A percentile compares a stretch with the other conserved stretches of the same genome.
Conservation (phyloP, 2,329 filamentous ascomycete genomes). For the Fusarium hainanense region DNA sequence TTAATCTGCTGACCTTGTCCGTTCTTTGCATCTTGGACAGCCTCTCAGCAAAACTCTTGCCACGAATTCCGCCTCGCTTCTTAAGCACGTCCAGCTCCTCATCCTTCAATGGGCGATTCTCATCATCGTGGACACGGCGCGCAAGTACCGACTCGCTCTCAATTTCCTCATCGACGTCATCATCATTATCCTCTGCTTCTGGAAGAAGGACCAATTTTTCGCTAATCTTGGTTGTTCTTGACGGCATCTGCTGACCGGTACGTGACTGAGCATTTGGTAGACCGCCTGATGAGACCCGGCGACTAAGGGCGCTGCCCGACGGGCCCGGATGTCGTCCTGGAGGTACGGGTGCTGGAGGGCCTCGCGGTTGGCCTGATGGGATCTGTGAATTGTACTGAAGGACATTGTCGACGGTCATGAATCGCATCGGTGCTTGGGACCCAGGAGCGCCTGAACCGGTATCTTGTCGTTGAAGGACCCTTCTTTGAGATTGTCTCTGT, state of each 20-base stretch:
- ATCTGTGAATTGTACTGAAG: conserved; percentile 95
- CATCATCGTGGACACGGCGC: conserved; percentile 63
- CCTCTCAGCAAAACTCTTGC: conserved; percentile 95
- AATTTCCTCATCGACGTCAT: conserved; percentile 67
- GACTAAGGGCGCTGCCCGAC: conserved; percentile 26
- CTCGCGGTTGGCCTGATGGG: conserved; percentile 89
- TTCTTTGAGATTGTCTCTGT: conserved; percentile 50
- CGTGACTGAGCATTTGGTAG: conserved; percentile 56
- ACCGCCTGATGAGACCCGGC: conserved; percentile 52
- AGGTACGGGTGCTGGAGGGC: conserved; percentile 64
- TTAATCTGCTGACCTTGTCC: conserved; percentile 88
- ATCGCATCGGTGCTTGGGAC: conserved; percentile 68
- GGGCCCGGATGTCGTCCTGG: conserved; percentile 38
- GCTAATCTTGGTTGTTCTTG: conserved; percentile 91
- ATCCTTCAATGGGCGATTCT: conserved; percentile 72
- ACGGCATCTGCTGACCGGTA: conserved; percentile 73
- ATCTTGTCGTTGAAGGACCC: conserved; percentile 50
- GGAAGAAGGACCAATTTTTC: conserved; percentile 97
- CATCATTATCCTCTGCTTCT: conserved; percentile 75
- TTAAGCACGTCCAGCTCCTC: conserved; percentile 74
- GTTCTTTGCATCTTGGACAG: conserved; percentile 88
- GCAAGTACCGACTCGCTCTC: conserved; percentile 57
- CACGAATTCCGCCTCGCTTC: conserved; percentile 69
- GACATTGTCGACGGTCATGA: conserved; percentile 93
- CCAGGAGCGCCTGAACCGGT: conserved; percentile 46